Percentiles rank a stretch among this genome's conserved stretches.
Conservation (phyloP, 1,284 basidiomycete genomes). For the Papiliotrema laurentii region DNA sequence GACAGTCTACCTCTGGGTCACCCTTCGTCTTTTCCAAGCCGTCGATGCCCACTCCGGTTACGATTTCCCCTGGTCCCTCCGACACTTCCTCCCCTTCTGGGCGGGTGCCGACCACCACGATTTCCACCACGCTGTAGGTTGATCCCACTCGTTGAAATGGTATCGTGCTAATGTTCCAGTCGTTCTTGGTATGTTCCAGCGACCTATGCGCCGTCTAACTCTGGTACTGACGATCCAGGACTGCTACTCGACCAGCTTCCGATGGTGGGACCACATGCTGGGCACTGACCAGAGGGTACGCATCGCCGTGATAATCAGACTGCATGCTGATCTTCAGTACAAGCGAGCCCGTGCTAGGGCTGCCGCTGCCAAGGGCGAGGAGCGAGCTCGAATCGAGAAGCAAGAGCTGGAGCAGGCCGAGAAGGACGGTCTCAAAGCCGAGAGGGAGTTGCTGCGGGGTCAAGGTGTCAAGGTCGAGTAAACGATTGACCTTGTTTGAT, state of each 20-base stretch:
- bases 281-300: conserved; percentile 67
- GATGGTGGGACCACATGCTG: conserved; percentile 82
- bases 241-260: conserved; percentile 86
- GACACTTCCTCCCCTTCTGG: conserved; percentile 94
- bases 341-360: conserved; percentile 66
- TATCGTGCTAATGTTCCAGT: background rate
- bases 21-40: conserved; percentile 91
- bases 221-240: conserved; percentile 23
- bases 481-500: background rate
- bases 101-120: conserved; percentile 98
- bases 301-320: background rate
- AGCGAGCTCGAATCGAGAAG: conserved; percentile 46
- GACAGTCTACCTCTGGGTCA: conserved; percentile 91
- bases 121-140: conserved; percentile 66
- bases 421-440: conserved; percentile 65
- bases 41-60: conserved; percentile 97
- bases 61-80: conserved; percentile 96
- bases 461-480: background rate
- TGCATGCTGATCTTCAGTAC: conserved; percentile 54
- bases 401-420: conserved; percentile 56
- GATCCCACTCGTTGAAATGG: background rate
- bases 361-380: conserved; percentile 53
- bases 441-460: conserved; percentile 48
- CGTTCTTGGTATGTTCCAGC: background rate
- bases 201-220: conserved; percentile 9